phyloP scores from a whole-genome alignment of 345 rosid species.

The Dipteronia sinensis region DNA sequence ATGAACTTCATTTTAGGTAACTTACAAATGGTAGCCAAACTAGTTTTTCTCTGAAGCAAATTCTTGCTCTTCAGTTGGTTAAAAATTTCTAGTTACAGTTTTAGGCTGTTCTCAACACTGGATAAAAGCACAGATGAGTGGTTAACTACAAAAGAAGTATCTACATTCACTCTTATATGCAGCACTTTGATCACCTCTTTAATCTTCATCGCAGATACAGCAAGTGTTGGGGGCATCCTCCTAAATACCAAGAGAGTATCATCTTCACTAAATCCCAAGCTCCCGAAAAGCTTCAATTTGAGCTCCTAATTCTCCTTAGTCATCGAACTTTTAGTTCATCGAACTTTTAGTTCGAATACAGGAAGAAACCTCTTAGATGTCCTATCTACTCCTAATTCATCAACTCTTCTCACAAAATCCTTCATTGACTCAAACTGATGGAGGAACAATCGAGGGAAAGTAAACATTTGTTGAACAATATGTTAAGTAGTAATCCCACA shows the following conservation, averaged over 20 bases:
- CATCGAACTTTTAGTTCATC: too few species aligned
- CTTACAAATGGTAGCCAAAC: slow-evolving; percentile 22
- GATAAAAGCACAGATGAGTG: slow-evolving; percentile 26
- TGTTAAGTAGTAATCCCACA: slow-evolving; percentile 28
- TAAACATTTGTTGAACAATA: slow-evolving; percentile 22
- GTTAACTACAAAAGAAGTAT: slow-evolving; percentile 24
- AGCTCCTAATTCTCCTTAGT: slow-evolving; percentile 32
- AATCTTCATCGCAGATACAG: slow-evolving; percentile 35
- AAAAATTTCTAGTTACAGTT: slow-evolving; percentile 29
- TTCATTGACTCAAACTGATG: slow-evolving; percentile 22
- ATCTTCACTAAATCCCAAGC: slow-evolving; percentile 35
- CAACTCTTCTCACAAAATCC: slow-evolving; percentile 28
- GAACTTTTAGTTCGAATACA: slow-evolving; percentile 34
- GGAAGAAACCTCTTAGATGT: slow-evolving; percentile 30
- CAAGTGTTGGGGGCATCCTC: slow-evolving; percentile 35
- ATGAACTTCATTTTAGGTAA: slow-evolving; percentile 16
- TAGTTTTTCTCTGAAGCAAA: slow-evolving; percentile 21
- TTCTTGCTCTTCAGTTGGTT: slow-evolving; percentile 34
- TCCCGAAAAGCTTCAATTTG: slow-evolving; percentile 32
- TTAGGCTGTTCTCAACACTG: slow-evolving; percentile 34
- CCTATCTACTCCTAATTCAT: slow-evolving; percentile 37
- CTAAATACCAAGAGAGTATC: slow-evolving; percentile 27
- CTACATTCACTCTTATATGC: slow-evolving; percentile 3
- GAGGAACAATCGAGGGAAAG: slow-evolving; percentile 30
- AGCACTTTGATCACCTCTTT: slow-evolving; percentile 18